Percentiles rank a stretch among this genome's conserved stretches.
phyloP scores from a whole-genome alignment of 2,329 filamentous ascomycete genomes.

The Sclerotinia nivalis region DNA sequence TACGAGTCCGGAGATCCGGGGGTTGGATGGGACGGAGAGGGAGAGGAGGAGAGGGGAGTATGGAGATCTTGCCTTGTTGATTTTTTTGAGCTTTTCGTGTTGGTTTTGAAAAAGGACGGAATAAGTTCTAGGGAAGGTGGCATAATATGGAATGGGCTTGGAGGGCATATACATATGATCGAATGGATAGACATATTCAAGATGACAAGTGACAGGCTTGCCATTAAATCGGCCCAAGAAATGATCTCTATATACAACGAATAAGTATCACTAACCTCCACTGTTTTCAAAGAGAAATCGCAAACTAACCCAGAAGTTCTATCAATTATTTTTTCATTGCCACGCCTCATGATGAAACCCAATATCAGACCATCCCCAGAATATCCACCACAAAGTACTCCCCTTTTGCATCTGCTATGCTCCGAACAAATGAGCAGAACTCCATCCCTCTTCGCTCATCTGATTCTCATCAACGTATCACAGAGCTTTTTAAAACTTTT shows the following conservation, averaged over 20 bases:
- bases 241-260: not conserved
- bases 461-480: not conserved
- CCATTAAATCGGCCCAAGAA: too few relatives aligned
- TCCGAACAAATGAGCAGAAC: not conserved
- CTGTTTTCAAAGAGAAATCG: too few relatives aligned
- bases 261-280: not conserved
- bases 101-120: not conserved
- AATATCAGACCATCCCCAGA: not conserved
- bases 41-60: too few relatives aligned
- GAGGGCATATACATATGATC: not conserved
- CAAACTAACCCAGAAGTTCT: not conserved
- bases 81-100: not conserved
- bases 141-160: not conserved
- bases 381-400: too few relatives aligned
- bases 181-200: not conserved
- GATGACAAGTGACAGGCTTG: not conserved
- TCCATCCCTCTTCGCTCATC: not conserved
- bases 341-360: not conserved
- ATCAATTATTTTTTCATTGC: too few relatives aligned
- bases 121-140: not conserved
- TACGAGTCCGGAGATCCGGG: not conserved
- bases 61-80: not conserved
- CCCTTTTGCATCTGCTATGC: not conserved
- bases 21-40: not conserved
- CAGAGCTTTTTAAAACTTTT: not conserved